Evolutionary conservation across 208 protist genomes (phyloP).

Genomic region (Leishmania major): DNA sequence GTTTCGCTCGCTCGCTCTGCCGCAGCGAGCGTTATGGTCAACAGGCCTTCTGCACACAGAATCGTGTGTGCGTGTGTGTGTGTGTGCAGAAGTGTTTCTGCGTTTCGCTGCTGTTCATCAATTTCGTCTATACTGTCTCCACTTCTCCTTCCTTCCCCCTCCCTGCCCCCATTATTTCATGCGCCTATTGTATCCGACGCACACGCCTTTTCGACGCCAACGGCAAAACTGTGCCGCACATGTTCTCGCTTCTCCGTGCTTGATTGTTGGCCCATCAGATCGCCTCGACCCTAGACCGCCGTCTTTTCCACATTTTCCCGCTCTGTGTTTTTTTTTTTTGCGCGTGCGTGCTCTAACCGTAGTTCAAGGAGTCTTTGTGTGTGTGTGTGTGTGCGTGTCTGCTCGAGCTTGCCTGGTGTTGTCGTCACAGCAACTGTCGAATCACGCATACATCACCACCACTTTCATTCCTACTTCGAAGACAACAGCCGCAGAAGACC

Average conservation of each 20-base stretch:
- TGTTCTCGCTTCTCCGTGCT: background rate
- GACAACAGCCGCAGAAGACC: no score
- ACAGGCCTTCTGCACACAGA: no score
- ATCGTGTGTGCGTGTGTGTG: background rate
- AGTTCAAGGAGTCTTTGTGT: background rate
- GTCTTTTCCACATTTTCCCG: background rate
- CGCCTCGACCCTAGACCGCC: background rate
- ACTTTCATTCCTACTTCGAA: background rate
- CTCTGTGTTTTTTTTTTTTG: background rate
- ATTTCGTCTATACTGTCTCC: background rate
- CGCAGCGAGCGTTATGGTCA: background rate
- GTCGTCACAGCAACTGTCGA: background rate
- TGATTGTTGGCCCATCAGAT: background rate
- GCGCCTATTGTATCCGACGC: background rate
- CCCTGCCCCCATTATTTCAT: background rate
- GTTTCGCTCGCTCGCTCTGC: background rate
- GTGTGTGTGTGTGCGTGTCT: background rate
- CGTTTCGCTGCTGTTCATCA: background rate
- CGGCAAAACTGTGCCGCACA: background rate
- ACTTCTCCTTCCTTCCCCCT: background rate
- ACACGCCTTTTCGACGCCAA: background rate
- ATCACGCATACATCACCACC: background rate
- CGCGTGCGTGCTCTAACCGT: background rate
- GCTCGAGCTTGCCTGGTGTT: background rate
- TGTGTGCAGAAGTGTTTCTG: background rate